Base-by-base conservation (phyloP, 179 eudicot genomes). In the Sideroxylon spinosum region DNA sequence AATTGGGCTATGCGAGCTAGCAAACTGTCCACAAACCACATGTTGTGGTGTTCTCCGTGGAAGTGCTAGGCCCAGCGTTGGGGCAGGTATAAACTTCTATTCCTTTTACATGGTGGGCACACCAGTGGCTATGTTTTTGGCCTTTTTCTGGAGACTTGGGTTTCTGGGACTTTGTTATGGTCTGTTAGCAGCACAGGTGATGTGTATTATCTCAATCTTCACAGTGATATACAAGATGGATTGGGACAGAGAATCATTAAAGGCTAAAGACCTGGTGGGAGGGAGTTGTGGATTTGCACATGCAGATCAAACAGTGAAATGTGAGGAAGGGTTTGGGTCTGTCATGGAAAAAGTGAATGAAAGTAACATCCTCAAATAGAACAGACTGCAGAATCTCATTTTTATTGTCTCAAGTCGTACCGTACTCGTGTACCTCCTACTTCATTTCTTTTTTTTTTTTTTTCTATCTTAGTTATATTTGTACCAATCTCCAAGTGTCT, bases 21-120 rank as follows among this genome's bases (percentile, higher is more conserved):
- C 95, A 55, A 93, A 93, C 71, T 90, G 98, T 82, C 98, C 98
- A 81, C 98, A 93, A 80, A 93, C 98, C 68, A 93, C 98, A 62
- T 89, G 90, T 69, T 92, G 95, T 78, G 98, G 97, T 44, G 91
- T 89, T 78, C 93, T 93, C 49, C 85, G 98, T 22, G 98, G 97
- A 68, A 87, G 90, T 78, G 97, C 98, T 50, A 90, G 97, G 81
- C 93, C 97, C 7, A 55, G 88, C 60, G 73, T 88, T 55, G 95
- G 93, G 13, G 98, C 93, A n/a, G 84, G 84, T 52, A 92, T 93
- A 69, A 93, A 92, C 76, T 92, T 93, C 64, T 93, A 81, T 71
- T 89, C 98, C 16, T 93, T 93, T 76, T 93, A 93, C 81, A 78
- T 92, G 84, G 86, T 93, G 64, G 97, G 98, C 9, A 81, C 91